Evolutionary conservation across 108 stramenopile genomes (phyloP).

Genomic region (Cylindrotheca fusiformis): DNA sequence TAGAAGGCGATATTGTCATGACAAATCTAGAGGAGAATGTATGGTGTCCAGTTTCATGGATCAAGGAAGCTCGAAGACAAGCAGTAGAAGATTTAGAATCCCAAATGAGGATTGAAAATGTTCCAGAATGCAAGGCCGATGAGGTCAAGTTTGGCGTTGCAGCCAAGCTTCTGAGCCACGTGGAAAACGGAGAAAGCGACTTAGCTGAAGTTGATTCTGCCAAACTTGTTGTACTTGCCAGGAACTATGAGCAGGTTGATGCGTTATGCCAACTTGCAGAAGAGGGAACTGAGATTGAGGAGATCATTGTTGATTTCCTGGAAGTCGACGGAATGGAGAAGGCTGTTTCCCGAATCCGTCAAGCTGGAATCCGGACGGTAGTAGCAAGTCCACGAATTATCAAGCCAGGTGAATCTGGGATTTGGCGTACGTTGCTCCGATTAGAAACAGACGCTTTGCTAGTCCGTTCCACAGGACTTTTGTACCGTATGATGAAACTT

Average conservation of each 20-base stretch:
- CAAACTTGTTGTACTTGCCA: constrained; percentile 46
- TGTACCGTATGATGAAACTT: constrained; percentile 46
- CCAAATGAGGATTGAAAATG: not conserved
- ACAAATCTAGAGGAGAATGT: constrained; percentile 29
- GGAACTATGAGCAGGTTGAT: constrained; percentile 54
- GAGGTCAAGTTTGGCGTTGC: constrained; percentile 7
- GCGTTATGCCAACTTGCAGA: constrained; percentile 55
- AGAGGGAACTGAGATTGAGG: constrained; percentile 24
- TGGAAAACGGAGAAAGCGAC: not conserved
- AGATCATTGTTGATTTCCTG: constrained; percentile 76
- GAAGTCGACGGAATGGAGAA: constrained; percentile 68
- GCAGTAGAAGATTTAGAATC: constrained; percentile 44
- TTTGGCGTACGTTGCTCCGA: constrained; percentile 57
- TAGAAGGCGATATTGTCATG: constrained; percentile 39
- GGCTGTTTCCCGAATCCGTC: constrained; percentile 47
- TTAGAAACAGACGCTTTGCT: constrained; percentile 63
- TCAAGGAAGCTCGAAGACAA: constrained; percentile 56
- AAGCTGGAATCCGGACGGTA: constrained; percentile 35
- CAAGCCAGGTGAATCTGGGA: constrained; percentile 70
- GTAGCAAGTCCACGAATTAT: constrained; percentile 72
- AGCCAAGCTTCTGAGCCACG: not conserved
- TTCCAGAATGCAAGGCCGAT: not conserved
- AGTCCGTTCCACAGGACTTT: constrained; percentile 58
- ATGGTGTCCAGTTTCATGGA: constrained; percentile 63
- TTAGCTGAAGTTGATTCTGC: not conserved